phyloP scores from a whole-genome alignment of 768 basidiomycete species.

The Suillus subluteus region DNA sequence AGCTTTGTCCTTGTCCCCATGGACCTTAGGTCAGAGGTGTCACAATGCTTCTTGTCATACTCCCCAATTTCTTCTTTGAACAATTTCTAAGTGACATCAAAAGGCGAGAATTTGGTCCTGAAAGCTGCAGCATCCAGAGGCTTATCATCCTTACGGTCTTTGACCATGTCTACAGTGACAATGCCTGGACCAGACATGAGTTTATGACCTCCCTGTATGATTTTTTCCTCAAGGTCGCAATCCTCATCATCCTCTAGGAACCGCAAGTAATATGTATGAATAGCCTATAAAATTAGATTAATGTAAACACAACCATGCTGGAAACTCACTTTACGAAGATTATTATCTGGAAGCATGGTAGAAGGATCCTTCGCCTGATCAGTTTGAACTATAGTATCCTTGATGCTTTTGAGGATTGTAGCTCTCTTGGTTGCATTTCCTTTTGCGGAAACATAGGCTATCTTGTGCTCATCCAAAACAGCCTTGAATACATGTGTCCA shows the following conservation, averaged over 20 bases:
- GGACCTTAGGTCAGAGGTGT: background rate
- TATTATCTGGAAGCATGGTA: background rate
- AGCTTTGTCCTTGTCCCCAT: background rate
- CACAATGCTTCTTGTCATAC: background rate
- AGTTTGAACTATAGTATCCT: background rate
- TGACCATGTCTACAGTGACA: background rate
- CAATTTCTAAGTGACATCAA: background rate
- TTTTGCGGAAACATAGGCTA: background rate
- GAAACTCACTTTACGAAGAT: background rate
- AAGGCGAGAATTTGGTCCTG: background rate
- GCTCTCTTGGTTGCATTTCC: background rate
- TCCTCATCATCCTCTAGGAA: background rate
- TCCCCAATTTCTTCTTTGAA: background rate
- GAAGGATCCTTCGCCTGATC: background rate
- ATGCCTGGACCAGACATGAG: background rate
- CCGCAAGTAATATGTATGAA: background rate
- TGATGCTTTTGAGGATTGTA: background rate
- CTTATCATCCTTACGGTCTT: background rate
- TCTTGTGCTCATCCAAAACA: background rate
- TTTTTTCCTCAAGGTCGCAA: background rate
- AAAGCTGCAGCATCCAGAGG: background rate
- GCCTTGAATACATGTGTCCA: background rate
- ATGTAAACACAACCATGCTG: background rate
- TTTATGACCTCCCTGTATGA: background rate
- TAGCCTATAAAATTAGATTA: conserved; percentile 1